Evolutionary conservation across 371 early-diverging fungal genomes (phyloP), one percentile per base, ranked within the genome.

Genomic region (Mucor sp.): DNA sequence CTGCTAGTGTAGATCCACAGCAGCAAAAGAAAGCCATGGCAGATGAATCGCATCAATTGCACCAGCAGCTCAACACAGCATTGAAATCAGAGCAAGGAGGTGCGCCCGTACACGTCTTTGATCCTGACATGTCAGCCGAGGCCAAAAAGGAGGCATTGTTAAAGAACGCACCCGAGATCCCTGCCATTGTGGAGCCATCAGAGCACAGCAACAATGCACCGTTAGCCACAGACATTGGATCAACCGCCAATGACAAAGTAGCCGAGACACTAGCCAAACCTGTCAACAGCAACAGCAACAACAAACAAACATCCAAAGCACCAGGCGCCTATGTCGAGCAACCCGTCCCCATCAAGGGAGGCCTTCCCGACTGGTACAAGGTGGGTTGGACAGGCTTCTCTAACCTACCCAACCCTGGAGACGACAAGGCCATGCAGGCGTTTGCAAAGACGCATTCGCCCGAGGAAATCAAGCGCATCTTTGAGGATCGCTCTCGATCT

Each of bases 311-410:
- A 35, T 56, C 53, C 44, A 55, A 56, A 32, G 27, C 62, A 19
- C 70, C 71, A 15, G 71, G 71, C 11, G 53, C 57, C 21, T 71
- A 57, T 59, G 67, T 56, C 1, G 30, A 44, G 7, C 60, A 55
- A 0, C 66, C 70, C 28, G 15, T 66, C n/a, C 59, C 70, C 28
- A 17, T 66, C 17, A 43, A 44, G 15, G 58, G 37, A 57, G 57
- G 63, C 2, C n/a, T 74, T 12, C 74, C 77, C 11, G 66, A 67
- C 23, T 74, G 68, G 71, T 71, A 71, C 50, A 64, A 65, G 6
- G 74, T 69, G 6, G 83, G 83, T 7, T 83, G 83, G 83, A 83
- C 80, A 17, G 61, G 71, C 2, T 76, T 79, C 48, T 80, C 83
- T 7, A 66, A 68, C 19, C 57, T 80, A 3, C 82, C 82, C n/a